Evolutionary conservation across 2,329 filamentous ascomycete species (phyloP).

Genomic region (Bipolaris oryzae): DNA sequence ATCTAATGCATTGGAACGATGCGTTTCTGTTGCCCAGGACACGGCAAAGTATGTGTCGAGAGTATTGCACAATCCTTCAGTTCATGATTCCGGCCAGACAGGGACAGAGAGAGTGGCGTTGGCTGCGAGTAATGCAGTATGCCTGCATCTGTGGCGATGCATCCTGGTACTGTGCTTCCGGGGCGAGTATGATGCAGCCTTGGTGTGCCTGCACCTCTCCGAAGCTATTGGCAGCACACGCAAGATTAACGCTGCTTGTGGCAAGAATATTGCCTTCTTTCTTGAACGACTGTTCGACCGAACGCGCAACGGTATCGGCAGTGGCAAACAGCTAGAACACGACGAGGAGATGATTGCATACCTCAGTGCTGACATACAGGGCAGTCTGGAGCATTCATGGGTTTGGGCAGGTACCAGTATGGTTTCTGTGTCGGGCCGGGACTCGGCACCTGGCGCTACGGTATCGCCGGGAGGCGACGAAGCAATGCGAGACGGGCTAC

Average conservation of each 20-base stretch:
- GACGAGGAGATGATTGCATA: slow-evolving; percentile 92
- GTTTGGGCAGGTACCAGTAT: slow-evolving; percentile 68
- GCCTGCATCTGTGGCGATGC: slow-evolving; percentile 86
- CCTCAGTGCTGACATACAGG: slow-evolving; percentile 84
- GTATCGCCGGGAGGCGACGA: slow-evolving; percentile 31
- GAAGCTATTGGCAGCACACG: slow-evolving; percentile 73
- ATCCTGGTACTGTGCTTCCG: slow-evolving; percentile 78
- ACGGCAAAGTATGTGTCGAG: slow-evolving; percentile 78
- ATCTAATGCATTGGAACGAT: slow-evolving; percentile 75
- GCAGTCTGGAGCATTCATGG: slow-evolving; percentile 78
- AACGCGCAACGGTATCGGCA: slow-evolving; percentile 51
- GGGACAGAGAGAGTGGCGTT: slow-evolving; percentile 67
- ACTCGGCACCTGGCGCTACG: slow-evolving; percentile 9
- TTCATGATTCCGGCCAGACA: slow-evolving; percentile 30
- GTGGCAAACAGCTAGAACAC: slow-evolving; percentile 55
- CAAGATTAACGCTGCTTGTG: slow-evolving; percentile 77
- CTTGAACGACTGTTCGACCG: slow-evolving; percentile 68
- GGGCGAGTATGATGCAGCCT: slow-evolving; percentile 73
- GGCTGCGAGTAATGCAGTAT: slow-evolving; percentile 75
- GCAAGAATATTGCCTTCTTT: slow-evolving; percentile 83
- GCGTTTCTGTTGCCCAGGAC: slow-evolving; percentile 74
- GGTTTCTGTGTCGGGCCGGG: slow-evolving; percentile 8
- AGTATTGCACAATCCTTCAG: slow-evolving; percentile 57
- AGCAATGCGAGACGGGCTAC: slow-evolving; percentile 49
- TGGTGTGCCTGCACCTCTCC: slow-evolving; percentile 73